Conservation (phyloP, 1,139 yeast genomes). For the Blastobotrys persicus region DNA sequence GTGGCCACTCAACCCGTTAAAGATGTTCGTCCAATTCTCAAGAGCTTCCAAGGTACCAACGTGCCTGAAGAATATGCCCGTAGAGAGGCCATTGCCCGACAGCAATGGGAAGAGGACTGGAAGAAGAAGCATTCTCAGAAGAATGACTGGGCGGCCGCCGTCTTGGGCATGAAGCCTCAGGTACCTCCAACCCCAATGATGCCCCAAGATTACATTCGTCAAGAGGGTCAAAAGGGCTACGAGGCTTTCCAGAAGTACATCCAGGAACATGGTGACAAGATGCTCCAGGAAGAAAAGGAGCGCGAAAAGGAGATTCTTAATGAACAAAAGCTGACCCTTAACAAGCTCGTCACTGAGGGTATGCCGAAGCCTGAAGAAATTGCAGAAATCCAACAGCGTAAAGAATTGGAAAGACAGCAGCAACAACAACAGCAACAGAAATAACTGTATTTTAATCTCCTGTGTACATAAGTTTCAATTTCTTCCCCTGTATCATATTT, state of each 20-base stretch:
- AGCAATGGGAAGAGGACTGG: slow-evolving; percentile 68
- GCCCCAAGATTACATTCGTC: slow-evolving; percentile 89
- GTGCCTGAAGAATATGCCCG: slow-evolving; percentile 76
- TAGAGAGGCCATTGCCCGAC: slow-evolving; percentile 75
- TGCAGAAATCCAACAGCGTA: slow-evolving; percentile 60
- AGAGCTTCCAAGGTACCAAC: slow-evolving; percentile 62
- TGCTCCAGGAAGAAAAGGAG: slow-evolving; percentile 75
- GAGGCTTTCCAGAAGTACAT: slow-evolving; percentile 78
- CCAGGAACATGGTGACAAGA: slow-evolving; percentile 84
- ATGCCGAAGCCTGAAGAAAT: slow-evolving; percentile 83
- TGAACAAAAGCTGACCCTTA: slow-evolving; percentile 73
- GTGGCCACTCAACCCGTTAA: slow-evolving; percentile 86
- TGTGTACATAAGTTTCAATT: neutral
- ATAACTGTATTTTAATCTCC: slow-evolving; percentile 5
- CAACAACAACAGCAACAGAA: neutral
- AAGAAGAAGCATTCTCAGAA: slow-evolving; percentile 39
- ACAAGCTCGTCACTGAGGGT: slow-evolving; percentile 81
- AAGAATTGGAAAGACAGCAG: slow-evolving; percentile 40
- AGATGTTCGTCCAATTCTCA: slow-evolving; percentile 87
- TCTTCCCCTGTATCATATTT: no score
- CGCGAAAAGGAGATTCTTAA: slow-evolving; percentile 78
- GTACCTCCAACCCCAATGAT: slow-evolving; percentile 65
- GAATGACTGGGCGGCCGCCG: slow-evolving; percentile 54
- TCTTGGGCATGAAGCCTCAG: slow-evolving; percentile 61
- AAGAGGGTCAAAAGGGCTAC: slow-evolving; percentile 89